Evolutionary conservation across 805 yeast species (phyloP), one percentile per base, ranked within the genome.

Genomic region (Schwanniomyces sp.): DNA sequence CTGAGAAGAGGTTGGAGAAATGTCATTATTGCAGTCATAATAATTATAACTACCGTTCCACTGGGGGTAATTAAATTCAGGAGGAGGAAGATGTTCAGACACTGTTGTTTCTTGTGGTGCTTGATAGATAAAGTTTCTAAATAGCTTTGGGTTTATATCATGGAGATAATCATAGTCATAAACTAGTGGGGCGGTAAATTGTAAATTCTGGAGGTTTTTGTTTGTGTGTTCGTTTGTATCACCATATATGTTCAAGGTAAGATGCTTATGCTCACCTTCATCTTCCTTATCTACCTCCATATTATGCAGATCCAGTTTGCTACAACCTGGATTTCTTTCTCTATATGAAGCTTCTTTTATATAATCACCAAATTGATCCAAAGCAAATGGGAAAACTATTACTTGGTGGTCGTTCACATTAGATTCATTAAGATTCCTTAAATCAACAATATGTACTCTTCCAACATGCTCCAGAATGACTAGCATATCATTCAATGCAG

Each of bases 401-500:
- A 91, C 90, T 62, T 87, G 92, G 60, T 88, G 92, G 55, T 86
- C 83, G 49, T 76, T 71, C 3, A 51, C 52, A 40, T 50, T 57
- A 21, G 59, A 57, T 14, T 57, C 54, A 36, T 59, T 55, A 53
- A 82, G 79, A 57, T 86, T 81, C 51, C 96, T 78, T 24, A 90
- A 76, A 62, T 91, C 97, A 25, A 91, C 72, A 47, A 91, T 72
- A 66, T 91, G 98, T 3, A 91, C 87, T 45, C 96, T 75, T 0
- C 96, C 95, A 45, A 83, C 86, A 56, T 91, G 96, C 62, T 91
- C 97, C 45, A 86, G 79, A 2, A 91, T 75, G 45, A 87, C 80
- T 47, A 91, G 69, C 49, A 90, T 65, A 64, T 91, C 96, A 56
- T 86, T 91, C 12, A 86, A 72, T 4, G 88, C 85, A 64, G 72